phyloP scores from a whole-genome alignment of 2,329 filamentous ascomycete genomes.

The Sarocladiaceae sp. region DNA sequence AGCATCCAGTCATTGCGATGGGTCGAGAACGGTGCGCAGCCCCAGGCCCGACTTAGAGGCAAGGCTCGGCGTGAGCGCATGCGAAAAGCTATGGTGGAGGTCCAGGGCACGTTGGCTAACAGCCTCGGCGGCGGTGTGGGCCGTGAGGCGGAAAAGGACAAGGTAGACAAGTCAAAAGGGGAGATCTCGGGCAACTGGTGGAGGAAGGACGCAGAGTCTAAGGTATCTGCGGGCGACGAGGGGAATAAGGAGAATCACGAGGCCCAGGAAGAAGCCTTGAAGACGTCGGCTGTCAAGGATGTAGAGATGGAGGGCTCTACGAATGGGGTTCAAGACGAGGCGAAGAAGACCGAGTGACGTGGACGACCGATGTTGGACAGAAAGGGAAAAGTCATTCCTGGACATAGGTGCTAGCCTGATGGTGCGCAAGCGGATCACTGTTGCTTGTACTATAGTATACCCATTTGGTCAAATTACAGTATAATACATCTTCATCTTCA shows the following conservation, averaged over 20 bases:
- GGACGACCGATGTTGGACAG: background rate
- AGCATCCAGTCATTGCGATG: slow-evolving; percentile 77
- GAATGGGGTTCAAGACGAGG: slow-evolving; percentile 6
- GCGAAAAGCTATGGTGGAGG: slow-evolving; percentile 47
- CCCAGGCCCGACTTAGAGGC: slow-evolving; percentile 48
- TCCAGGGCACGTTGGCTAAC: slow-evolving; percentile 25
- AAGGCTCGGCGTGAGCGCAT: slow-evolving; percentile 51
- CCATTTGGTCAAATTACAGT: slow-evolving; percentile 9
- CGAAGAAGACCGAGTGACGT: slow-evolving; percentile 8
- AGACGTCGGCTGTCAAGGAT: slow-evolving; percentile 18
- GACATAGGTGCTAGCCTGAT: background rate
- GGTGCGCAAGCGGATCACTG: slow-evolving; percentile 4
- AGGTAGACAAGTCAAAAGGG: slow-evolving; percentile 18
- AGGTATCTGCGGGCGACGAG: slow-evolving; percentile 11
- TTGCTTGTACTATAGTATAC: slow-evolving; percentile 11
- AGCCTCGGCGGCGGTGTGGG: slow-evolving; percentile 25
- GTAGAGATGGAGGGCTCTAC: slow-evolving; percentile 24
- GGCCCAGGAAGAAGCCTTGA: slow-evolving; percentile 10
- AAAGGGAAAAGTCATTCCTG: background rate
- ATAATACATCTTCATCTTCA: background rate
- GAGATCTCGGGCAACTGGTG: slow-evolving; percentile 29
- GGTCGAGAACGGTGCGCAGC: slow-evolving; percentile 68
- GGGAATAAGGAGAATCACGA: slow-evolving; percentile 14
- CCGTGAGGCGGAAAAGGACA: slow-evolving; percentile 18
- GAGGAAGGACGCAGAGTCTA: slow-evolving; percentile 19